Conservation (phyloP, 2,329 filamentous ascomycete species). For the Tolypocladium cylindrosporum region DNA sequence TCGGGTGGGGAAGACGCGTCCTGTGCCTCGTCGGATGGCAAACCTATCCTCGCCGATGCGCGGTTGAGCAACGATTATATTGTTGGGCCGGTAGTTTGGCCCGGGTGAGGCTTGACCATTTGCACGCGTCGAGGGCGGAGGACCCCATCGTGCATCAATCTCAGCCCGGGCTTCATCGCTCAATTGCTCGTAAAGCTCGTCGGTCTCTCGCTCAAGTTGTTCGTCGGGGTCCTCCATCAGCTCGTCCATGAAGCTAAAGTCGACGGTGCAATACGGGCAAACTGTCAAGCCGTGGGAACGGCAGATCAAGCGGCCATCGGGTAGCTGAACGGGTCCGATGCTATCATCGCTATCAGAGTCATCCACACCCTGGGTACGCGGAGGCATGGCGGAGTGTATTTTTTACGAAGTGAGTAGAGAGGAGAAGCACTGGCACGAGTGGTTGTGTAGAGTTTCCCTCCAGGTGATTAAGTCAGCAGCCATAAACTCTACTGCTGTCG, state of each 20-base stretch:
- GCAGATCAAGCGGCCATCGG: background rate
- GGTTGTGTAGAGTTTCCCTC: too few relatives aligned
- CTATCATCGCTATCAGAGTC: background rate
- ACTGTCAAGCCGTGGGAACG: background rate
- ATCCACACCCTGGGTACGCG: background rate
- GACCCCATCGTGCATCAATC: background rate
- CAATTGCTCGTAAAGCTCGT: background rate
- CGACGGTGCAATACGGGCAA: background rate
- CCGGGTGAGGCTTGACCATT: too few relatives aligned
- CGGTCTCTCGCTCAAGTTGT: background rate
- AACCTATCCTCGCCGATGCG: background rate
- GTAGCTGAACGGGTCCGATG: background rate
- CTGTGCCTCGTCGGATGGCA: slow-evolving; percentile 2
- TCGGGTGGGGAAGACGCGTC: slow-evolving; percentile 6
- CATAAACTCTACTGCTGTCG: too few relatives aligned
- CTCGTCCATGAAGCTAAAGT: background rate
- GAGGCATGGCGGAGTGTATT: background rate
- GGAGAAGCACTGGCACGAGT: too few relatives aligned
- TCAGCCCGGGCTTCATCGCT: background rate
- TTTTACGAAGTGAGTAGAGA: too few relatives aligned
- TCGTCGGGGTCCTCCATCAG: background rate
- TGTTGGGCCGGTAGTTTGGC: too few relatives aligned
- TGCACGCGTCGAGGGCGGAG: background rate
- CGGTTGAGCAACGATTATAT: too few relatives aligned
- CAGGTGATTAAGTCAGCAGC: too few relatives aligned